phyloP scores from a whole-genome alignment of 1,284 basidiomycete species.

The Ganoderma multipileum region DNA sequence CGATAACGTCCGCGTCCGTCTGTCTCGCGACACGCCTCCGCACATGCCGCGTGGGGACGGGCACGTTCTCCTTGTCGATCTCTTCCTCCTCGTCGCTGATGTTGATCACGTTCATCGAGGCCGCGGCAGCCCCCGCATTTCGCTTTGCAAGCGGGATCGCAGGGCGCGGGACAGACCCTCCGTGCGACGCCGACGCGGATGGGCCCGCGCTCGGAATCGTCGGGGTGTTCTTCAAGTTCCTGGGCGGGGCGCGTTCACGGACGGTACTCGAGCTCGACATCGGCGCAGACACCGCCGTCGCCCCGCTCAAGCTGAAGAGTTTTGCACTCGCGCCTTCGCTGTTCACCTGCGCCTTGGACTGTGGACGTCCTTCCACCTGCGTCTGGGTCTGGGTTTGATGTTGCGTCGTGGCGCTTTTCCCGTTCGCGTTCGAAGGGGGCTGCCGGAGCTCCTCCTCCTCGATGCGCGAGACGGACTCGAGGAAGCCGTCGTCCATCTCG shows the following conservation, averaged over 20 bases:
- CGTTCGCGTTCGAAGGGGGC: not conserved
- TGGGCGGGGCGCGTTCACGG: not conserved
- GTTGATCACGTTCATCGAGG: conserved; percentile 35
- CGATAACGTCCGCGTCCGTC: conserved; percentile 31
- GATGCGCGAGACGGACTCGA: conserved; percentile 45
- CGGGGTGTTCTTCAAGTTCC: not conserved
- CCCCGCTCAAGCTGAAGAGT: conserved; percentile 8
- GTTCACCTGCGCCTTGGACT: conserved; percentile 15
- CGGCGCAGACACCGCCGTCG: conserved; percentile 8
- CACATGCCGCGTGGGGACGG: conserved; percentile 59
- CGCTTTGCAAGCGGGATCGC: conserved; percentile 6
- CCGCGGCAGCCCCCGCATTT: not conserved
- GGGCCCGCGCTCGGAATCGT: not conserved
- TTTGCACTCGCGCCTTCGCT: conserved; percentile 17
- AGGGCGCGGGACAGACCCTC: conserved; percentile 8
- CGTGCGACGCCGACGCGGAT: conserved; percentile 15
- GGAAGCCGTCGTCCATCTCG: conserved; percentile 46
- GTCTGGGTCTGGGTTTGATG: conserved; percentile 11
- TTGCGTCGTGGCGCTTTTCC: not conserved
- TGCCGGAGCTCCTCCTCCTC: conserved; percentile 40
- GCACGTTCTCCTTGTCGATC: conserved; percentile 69
- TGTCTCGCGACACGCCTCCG: conserved; percentile 44
- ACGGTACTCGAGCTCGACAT: not conserved
- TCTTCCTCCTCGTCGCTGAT: conserved; percentile 55
- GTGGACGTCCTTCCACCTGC: conserved; percentile 7